A percentile compares a stretch with the other conserved stretches of the same genome.
Evolutionary conservation across 805 yeast genomes (phyloP).

Genomic region (Starmerella sirachaensis): DNA sequence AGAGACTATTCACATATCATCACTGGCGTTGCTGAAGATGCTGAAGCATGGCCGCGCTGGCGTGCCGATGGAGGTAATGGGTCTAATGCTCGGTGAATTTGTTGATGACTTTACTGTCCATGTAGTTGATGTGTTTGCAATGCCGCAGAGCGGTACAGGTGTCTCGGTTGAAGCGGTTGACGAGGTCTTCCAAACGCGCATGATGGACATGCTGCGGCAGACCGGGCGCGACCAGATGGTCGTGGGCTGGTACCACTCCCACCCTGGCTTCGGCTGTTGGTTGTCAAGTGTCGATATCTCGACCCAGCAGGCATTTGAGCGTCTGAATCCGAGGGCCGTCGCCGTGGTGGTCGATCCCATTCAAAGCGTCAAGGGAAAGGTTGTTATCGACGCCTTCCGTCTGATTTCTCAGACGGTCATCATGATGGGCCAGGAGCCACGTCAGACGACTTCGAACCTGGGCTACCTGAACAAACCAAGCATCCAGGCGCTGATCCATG

Average conservation of each 20-base stretch:
- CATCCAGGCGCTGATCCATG: conserved; percentile 93
- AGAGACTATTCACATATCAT: conserved; percentile 92
- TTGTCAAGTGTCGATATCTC: conserved; percentile 92
- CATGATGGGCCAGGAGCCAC: conserved; percentile 95
- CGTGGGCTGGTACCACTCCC: conserved; percentile 99
- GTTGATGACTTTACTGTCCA: conserved; percentile 95
- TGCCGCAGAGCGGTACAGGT: conserved; percentile 96
- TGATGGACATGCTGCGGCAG: conserved; percentile 99
- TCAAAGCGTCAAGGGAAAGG: conserved; percentile 97
- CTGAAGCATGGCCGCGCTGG: conserved; percentile 81
- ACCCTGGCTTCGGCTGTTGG: conserved; percentile 99
- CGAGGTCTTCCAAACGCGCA: conserved; percentile 94
- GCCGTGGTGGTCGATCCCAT: conserved; percentile 98
- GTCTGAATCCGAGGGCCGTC: conserved; percentile 86
- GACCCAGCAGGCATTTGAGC: conserved; percentile 96
- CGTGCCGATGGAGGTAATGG: conserved; percentile 86
- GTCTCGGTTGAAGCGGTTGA: conserved; percentile 98
- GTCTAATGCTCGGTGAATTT: conserved; percentile 95
- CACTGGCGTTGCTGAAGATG: conserved; percentile 91
- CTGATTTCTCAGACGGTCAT: conserved; percentile 74
- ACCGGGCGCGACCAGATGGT: conserved; percentile 99
- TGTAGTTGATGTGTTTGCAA: conserved; percentile 96
- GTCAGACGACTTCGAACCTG: conserved; percentile 92
- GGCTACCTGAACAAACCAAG: conserved; percentile 94
- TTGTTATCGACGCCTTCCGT: conserved; percentile 95